A percentile compares a stretch with the other conserved stretches of the same genome.
phyloP scores from a whole-genome alignment of 495 filamentous ascomycete species.

The Hypoxylon cercidicola region DNA sequence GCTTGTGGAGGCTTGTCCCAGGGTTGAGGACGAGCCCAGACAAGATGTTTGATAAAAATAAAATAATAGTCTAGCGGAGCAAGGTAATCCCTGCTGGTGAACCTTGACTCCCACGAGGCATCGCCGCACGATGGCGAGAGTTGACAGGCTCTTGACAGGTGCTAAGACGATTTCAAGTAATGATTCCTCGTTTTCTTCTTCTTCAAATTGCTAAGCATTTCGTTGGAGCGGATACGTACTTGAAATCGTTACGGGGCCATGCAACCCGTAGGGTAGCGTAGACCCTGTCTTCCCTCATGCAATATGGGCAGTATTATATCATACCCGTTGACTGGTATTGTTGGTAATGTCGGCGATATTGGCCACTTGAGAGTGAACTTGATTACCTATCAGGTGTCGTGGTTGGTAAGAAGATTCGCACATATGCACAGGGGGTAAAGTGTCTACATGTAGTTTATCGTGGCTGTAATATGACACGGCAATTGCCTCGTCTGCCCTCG shows the following conservation, averaged over 20 bases:
- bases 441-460: no score
- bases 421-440: no score
- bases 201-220: slow-evolving; percentile 27
- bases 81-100: slow-evolving; percentile 26
- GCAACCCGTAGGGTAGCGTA: no score
- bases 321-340: no score
- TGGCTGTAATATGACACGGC: slow-evolving; percentile 22
- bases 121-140: slow-evolving; percentile 25
- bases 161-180: slow-evolving; percentile 24
- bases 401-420: no score
- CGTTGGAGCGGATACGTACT: slow-evolving; percentile 22
- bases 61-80: slow-evolving; percentile 5
- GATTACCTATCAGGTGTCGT: neutral
- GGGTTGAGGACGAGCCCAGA: no score
- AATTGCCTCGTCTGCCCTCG: slow-evolving; percentile 21
- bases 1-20: no score
- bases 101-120: slow-evolving; percentile 34
- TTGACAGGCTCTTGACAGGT: slow-evolving; percentile 13
- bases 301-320: no score
- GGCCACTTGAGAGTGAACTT: slow-evolving; percentile 6
- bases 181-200: slow-evolving; percentile 26
- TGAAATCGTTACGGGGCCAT: no score
- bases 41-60: no score
- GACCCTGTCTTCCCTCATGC: slow-evolving; percentile 17
- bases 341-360: slow-evolving; percentile 8